Conservation (phyloP, 2,329 filamentous ascomycete species). For the Scedosporium boydii region DNA sequence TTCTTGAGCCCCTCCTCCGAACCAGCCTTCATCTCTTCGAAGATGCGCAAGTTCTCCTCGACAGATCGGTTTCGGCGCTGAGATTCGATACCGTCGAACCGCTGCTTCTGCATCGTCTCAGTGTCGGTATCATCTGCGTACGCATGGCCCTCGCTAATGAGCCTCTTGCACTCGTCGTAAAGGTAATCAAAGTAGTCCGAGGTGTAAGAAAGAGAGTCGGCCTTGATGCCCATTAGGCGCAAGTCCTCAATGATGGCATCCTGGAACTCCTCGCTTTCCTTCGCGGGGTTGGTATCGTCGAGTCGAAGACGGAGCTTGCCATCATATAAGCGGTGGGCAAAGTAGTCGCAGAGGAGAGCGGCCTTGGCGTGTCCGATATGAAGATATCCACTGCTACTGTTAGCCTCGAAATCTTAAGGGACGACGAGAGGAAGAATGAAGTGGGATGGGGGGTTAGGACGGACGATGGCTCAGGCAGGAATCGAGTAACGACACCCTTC, state of each 20-base stretch:
- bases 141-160: slow-evolving; percentile 79
- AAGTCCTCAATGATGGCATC: slow-evolving; percentile 91
- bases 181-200: slow-evolving; percentile 93
- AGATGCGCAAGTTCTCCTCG: slow-evolving; percentile 77
- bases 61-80: slow-evolving; percentile 66
- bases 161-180: slow-evolving; percentile 72
- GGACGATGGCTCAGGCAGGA: slow-evolving; percentile 86
- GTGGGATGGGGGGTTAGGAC: slow-evolving; percentile 14
- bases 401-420: slow-evolving; percentile 7
- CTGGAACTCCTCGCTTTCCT: slow-evolving; percentile 95
- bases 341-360: slow-evolving; percentile 90
- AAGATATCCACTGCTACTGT: slow-evolving; percentile 56
- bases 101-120: slow-evolving; percentile 76
- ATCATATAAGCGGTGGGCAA: slow-evolving; percentile 86
- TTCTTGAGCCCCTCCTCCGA: slow-evolving; percentile 69
- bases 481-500: slow-evolving; percentile 82
- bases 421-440: slow-evolving; percentile 11
- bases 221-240: slow-evolving; percentile 81
- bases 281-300: slow-evolving; percentile 94
- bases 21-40: slow-evolving; percentile 86
- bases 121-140: slow-evolving; percentile 93
- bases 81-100: slow-evolving; percentile 76
- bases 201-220: slow-evolving; percentile 79
- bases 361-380: slow-evolving; percentile 96
- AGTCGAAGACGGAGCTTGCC: slow-evolving; percentile 87